These are phyloP conservation scores for Sicyos edulis DNA, from an alignment of 306 rosid genomes.

Conservation along the genomic window DNA sequence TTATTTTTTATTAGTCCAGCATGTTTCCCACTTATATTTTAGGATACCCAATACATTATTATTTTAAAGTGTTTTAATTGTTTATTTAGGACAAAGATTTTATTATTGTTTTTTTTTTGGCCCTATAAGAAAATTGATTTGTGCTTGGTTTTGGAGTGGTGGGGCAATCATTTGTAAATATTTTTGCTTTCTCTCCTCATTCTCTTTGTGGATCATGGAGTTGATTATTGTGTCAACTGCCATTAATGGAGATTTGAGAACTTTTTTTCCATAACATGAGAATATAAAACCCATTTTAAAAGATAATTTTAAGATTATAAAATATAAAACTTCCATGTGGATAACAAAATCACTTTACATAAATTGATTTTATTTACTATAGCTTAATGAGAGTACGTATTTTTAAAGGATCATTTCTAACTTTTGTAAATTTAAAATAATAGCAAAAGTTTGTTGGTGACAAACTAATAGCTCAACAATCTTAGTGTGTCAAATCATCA, in stretches of 20 bases:
- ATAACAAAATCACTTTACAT: neutral
- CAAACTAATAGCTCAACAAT: too few species aligned
- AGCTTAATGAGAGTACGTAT: neutral
- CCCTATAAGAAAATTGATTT: neutral
- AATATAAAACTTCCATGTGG: neutral
- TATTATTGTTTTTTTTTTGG: too few species aligned
- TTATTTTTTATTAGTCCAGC: constrained; percentile 67
- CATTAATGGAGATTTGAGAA: neutral
- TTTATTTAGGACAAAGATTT: too few species aligned
- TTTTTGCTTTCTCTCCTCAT: neutral
- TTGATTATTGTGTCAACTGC: neutral
- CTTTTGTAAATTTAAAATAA: too few species aligned
- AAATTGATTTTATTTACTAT: too few species aligned
- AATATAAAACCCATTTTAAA: neutral
- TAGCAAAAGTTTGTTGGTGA: too few species aligned
- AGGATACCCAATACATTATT: constrained; percentile 41
- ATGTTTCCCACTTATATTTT: constrained; percentile 44
- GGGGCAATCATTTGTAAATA: neutral
- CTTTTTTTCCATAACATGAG: neutral
- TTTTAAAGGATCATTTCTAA: neutral
- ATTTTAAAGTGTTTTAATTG: neutral
- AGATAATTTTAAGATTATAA: neutral
- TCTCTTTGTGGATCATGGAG: neutral
- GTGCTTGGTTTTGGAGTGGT: neutral
- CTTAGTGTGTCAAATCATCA: too few species aligned